Evolutionary conservation across 192 early-diverging fungal species (phyloP).

Genomic region (Dissophora ornata): DNA sequence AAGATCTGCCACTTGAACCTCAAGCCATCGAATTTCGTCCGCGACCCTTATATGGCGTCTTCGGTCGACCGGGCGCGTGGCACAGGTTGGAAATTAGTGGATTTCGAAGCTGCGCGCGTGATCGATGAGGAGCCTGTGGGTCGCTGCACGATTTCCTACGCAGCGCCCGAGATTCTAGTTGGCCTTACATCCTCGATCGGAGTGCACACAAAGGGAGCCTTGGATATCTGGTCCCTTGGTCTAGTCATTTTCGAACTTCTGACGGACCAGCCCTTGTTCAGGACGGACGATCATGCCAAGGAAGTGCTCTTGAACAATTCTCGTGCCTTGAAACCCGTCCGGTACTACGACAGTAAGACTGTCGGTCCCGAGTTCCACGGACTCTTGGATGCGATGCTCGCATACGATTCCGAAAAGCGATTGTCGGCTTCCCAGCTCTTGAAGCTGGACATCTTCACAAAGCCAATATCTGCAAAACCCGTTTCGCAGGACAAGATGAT

Average conservation of each 20-base stretch:
- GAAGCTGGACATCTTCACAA: constrained; percentile 38
- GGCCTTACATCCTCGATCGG: constrained; percentile 47
- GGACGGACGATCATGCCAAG: constrained; percentile 41
- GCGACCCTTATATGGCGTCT: constrained; percentile 36
- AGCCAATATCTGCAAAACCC: background rate
- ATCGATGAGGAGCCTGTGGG: constrained; percentile 63
- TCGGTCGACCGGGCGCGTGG: background rate
- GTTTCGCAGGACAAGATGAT: constrained; percentile 25
- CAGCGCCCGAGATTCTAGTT: constrained; percentile 56
- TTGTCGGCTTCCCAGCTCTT: constrained; percentile 29
- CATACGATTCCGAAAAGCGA: constrained; percentile 27
- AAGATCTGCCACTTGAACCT: constrained; percentile 51
- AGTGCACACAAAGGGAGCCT: constrained; percentile 51
- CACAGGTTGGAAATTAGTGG: constrained; percentile 60
- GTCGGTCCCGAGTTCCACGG: constrained; percentile 11
- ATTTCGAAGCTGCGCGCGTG: constrained; percentile 64
- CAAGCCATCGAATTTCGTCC: constrained; percentile 49
- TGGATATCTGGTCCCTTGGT: constrained; percentile 63
- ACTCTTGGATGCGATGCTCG: constrained; percentile 40
- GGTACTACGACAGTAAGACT: constrained; percentile 37
- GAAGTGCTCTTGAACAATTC: constrained; percentile 12
- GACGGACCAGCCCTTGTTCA: constrained; percentile 41
- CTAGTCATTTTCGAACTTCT: constrained; percentile 58
- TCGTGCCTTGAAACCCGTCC: constrained; percentile 9
- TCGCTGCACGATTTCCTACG: constrained; percentile 60